Evolutionary conservation across 768 basidiomycete genomes (phyloP).

Genomic region (Sporobolomyces phaffii): DNA sequence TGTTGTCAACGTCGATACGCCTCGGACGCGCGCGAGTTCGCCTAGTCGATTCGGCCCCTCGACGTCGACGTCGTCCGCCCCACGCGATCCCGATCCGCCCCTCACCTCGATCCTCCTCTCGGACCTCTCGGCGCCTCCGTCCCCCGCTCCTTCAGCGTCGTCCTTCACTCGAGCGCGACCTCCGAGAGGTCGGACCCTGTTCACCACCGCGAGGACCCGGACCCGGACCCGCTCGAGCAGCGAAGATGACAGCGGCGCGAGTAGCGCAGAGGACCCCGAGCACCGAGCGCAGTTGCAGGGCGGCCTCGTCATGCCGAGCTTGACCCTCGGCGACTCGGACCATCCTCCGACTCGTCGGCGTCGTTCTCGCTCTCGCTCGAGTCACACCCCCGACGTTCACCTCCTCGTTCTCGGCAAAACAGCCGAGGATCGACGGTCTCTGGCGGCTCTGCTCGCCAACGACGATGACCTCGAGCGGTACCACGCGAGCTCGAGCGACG

Average conservation of each 20-base stretch:
- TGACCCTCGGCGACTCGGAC: conserved; percentile 5
- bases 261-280: conserved; percentile 11
- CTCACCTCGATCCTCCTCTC: conserved; percentile 7
- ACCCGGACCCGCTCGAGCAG: conserved; percentile 11
- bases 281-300: background rate
- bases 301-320: conserved; percentile 30
- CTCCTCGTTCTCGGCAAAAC: conserved; percentile 25
- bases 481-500: background rate
- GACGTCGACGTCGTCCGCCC: background rate
- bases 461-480: background rate
- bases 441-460: conserved; percentile 4
- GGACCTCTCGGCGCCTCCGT: conserved; percentile 11
- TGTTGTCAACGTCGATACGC: conserved; percentile 1
- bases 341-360: too few relatives aligned
- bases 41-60: background rate
- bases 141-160: background rate
- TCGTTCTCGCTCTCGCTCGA: too few relatives aligned
- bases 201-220: too few relatives aligned
- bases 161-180: background rate
- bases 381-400: background rate
- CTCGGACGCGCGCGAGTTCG: background rate
- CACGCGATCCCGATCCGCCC: background rate
- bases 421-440: conserved; percentile 10
- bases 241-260: conserved; percentile 9
- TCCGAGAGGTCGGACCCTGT: background rate